A percentile compares a stretch with the other conserved stretches of the same genome.
Evolutionary conservation across 352 stramenopile genomes (phyloP).

Genomic region (Phytophthora rubi): DNA sequence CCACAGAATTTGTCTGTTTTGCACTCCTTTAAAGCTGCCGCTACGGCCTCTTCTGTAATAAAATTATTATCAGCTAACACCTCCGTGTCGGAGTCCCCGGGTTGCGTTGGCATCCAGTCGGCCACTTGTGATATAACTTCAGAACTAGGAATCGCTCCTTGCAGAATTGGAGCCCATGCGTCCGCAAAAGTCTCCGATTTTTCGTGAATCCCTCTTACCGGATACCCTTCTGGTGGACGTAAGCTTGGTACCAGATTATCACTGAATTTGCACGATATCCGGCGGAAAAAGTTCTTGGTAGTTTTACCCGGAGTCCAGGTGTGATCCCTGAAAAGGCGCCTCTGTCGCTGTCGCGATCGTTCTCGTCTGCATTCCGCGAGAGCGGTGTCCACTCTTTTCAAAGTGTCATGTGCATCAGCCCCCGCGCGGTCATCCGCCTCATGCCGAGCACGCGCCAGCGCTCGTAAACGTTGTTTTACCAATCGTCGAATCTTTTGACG

Average conservation of each 20-base stretch:
- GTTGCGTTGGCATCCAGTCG: not conserved
- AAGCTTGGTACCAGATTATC: not conserved
- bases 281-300: not conserved
- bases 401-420: not conserved
- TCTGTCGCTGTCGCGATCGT: not conserved
- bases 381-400: no score
- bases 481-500: not conserved
- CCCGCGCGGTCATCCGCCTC: not conserved
- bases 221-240: not conserved
- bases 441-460: not conserved
- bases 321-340: not conserved
- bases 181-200: not conserved
- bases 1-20: not conserved
- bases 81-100: not conserved
- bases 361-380: not conserved
- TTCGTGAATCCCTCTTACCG: not conserved
- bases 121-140: not conserved
- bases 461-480: not conserved
- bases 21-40: not conserved
- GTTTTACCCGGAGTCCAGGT: not conserved
- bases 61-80: not conserved
- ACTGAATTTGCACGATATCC: not conserved
- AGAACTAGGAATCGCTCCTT: not conserved
- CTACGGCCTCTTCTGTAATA: not conserved
- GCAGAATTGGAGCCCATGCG: not conserved